Base-by-base conservation (phyloP, 2,329 filamentous ascomycete genomes). In the Ophiocordyceps australis region DNA sequence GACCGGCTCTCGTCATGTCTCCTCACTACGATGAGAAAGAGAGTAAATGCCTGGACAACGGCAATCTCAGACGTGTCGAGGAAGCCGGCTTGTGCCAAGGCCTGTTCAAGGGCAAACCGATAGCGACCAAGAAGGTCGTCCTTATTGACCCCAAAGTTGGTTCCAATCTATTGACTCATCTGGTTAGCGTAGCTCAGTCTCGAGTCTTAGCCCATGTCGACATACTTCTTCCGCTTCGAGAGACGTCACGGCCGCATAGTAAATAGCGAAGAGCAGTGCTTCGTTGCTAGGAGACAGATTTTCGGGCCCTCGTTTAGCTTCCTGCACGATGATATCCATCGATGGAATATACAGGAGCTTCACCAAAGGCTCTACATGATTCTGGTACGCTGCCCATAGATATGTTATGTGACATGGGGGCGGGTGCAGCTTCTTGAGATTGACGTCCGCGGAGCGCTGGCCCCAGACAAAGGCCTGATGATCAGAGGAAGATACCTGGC, bases 381-480 rank as follows among this genome's bases (percentile, higher is more conserved):
- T 72, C 33, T 73, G 64, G 46, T 69, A 83, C 9, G 72, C 58
- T 25, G 70, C 62, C 76, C 77, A 82, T 28, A 80, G 66, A 25
- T 66, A 65, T 1, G 59, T 60, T 25, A 77, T 71, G 33, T 75
- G 71, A 2, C 68, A 67, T 1, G 71, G 62, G 1, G 70, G 40
- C 2, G 77, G 77, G 37, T 81, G 76, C 10, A 77, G 52, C 22
- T 59, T 54, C 12, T 61, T 50, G 34, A 82, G 52, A 36, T 82
- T 66, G 15, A 80, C 70, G 34, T 66, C 68, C n/a, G 65, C 60
- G 2, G 76, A 81, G 32, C 65, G 71, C 43, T 78, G 79, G 7
- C 76, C 75, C 33, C 83, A 65, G 15, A 83, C 57, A 43, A 80
- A 85, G 14, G 65, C 64, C 28, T 82, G 74, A 34, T 80, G 73